Evolutionary conservation across 306 rosid genomes (phyloP).

Genomic region (Carpinus viminea): DNA sequence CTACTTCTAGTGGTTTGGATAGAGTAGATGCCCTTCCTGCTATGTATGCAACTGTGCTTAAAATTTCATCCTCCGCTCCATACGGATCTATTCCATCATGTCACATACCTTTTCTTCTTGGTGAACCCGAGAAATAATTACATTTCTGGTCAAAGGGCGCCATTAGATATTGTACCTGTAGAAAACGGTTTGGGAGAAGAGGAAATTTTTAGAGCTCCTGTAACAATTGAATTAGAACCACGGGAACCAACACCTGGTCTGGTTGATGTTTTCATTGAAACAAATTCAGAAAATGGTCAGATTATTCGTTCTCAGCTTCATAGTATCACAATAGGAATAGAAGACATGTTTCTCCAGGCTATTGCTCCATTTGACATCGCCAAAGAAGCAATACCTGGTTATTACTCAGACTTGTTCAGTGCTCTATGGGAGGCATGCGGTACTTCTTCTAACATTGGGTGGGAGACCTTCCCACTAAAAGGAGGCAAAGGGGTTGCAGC

Average conservation of each 20-base stretch:
- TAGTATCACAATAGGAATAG: constrained; percentile 78
- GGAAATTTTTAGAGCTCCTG: constrained; percentile 56
- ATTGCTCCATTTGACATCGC: constrained; percentile 60
- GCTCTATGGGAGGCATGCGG: constrained; percentile 98
- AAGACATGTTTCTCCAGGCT: constrained; percentile 92
- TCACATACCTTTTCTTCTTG: constrained; percentile 89
- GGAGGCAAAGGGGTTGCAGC: constrained; percentile 92
- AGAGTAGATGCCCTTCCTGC: constrained; percentile 76
- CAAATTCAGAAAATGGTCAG: constrained; percentile 82
- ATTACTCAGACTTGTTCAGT: constrained; percentile 66
- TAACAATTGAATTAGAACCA: constrained; percentile 83
- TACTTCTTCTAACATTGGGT: constrained; percentile 66
- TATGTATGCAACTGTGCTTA: constrained; percentile 81
- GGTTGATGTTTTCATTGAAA: constrained; percentile 75
- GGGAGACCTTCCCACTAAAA: constrained; percentile 79
- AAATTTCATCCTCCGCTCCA: constrained; percentile 83
- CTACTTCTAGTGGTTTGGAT: constrained; percentile 43
- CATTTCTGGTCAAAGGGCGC: constrained; percentile 41
- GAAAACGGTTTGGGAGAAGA: constrained; percentile 58
- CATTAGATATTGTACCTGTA: constrained; percentile 69
- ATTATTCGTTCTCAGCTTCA: constrained; percentile 81
- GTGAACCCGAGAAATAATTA: constrained; percentile 53
- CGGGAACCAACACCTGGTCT: constrained; percentile 90
- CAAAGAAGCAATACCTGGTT: constrained; percentile 47
- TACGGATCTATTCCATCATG: constrained; percentile 73